These are phyloP conservation scores for Zopfochytrium polystomum DNA, from an alignment of 371 early-diverging fungal species.

Conservation along the genomic window DNA sequence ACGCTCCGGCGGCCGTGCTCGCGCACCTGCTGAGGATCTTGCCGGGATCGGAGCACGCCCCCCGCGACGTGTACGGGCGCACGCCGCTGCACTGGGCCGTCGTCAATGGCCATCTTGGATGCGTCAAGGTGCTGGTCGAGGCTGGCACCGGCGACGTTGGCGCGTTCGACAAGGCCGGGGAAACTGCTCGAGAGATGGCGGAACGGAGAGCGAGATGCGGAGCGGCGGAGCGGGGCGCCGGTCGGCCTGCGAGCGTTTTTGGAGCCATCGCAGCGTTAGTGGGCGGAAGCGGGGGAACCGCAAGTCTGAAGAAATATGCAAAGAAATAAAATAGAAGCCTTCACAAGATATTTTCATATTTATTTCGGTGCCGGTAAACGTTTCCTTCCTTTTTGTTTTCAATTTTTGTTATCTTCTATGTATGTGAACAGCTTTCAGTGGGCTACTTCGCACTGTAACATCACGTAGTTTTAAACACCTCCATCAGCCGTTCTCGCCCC, in stretches of 20 bases:
- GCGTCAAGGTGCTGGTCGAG: slow-evolving; percentile 25
- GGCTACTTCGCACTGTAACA: too few relatives aligned
- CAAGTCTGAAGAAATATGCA: slow-evolving; percentile 18
- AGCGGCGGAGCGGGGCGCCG: slow-evolving; percentile 27
- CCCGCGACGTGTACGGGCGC: slow-evolving; percentile 27
- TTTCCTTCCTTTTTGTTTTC: too few relatives aligned
- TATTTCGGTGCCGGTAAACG: too few relatives aligned
- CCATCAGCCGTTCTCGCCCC: too few relatives aligned
- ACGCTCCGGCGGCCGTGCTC: slow-evolving; percentile 27
- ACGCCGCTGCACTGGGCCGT: slow-evolving; percentile 37
- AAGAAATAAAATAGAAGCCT: not conserved
- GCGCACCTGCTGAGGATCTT: not conserved
- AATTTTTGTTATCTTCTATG: too few relatives aligned
- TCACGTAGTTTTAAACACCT: too few relatives aligned
- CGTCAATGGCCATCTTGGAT: slow-evolving; percentile 33
- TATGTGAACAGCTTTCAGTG: too few relatives aligned
- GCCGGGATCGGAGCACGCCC: not conserved
- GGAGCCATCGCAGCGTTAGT: slow-evolving; percentile 35
- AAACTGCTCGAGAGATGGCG: slow-evolving; percentile 29
- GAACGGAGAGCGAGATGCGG: slow-evolving; percentile 39
- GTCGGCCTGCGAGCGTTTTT: slow-evolving; percentile 33
- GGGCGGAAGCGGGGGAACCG: slow-evolving; percentile 37
- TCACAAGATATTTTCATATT: too few relatives aligned
- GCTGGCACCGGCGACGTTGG: slow-evolving; percentile 20
- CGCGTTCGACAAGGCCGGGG: slow-evolving; percentile 21